Evolutionary conservation across 345 rosid genomes (phyloP).

Genomic region (Durio zibethinus): DNA sequence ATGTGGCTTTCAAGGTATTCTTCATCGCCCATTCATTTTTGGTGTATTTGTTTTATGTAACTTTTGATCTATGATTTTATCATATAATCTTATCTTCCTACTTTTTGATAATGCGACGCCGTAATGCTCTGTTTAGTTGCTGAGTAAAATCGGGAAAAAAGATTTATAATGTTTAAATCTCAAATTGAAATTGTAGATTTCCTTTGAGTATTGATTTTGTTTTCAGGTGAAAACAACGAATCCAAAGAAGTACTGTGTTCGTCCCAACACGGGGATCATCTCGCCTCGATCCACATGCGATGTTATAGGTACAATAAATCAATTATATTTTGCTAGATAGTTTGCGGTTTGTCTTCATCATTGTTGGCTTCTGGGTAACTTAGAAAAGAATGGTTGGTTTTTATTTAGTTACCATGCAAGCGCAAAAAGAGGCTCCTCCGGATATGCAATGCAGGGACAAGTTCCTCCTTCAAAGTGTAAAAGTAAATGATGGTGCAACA

Average conservation of each 20-base stretch:
- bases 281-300: conserved; percentile 69
- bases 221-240: conserved; percentile 79
- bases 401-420: conserved; percentile 77
- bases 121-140: conserved; percentile 21
- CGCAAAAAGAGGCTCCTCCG: conserved; percentile 67
- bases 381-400: background rate
- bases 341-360: background rate
- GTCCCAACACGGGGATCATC: conserved; percentile 73
- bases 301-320: conserved; percentile 42
- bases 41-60: background rate
- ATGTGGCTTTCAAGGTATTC: conserved; percentile 77
- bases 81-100: background rate
- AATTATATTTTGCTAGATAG: background rate
- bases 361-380: background rate
- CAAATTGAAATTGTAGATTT: conserved; percentile 9
- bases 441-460: conserved; percentile 86
- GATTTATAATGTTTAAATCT: background rate
- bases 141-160: background rate
- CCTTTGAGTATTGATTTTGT: conserved; percentile 10
- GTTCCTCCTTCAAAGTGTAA: conserved; percentile 78
- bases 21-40: background rate
- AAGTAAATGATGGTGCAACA: conserved; percentile 39
- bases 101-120: background rate
- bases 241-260: conserved; percentile 80
- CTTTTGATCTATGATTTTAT: conserved; percentile 7